These are phyloP conservation scores for Citrullus colocynthis DNA, from an alignment of 306 rosid species.

Conservation along the genomic window DNA sequence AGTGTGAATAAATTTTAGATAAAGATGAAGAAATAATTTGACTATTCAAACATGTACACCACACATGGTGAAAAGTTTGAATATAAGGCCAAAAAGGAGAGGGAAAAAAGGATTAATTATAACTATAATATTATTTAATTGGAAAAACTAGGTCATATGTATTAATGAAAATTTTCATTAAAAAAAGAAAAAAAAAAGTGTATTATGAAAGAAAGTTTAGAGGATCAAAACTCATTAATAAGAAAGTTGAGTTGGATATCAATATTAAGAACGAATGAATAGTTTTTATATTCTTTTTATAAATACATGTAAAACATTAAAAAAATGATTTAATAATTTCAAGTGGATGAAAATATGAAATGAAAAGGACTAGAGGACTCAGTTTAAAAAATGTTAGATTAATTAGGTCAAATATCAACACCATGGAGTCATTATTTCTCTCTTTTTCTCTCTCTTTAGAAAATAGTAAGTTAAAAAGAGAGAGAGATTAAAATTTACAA, in stretches of 20 bases:
- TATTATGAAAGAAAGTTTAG: neutral
- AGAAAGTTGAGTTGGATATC: neutral
- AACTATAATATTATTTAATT: neutral
- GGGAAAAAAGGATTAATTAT: neutral
- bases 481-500: neutral
- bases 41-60: neutral
- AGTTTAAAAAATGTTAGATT: neutral
- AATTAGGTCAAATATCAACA: neutral
- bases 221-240: neutral
- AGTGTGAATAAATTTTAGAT: neutral
- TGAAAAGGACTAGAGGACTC: neutral
- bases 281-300: neutral
- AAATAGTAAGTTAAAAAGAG: neutral
- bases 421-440: neutral
- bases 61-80: neutral
- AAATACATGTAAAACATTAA: too few species aligned
- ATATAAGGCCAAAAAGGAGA: neutral
- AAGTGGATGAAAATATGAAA: neutral
- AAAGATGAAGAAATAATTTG: neutral
- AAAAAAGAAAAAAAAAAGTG: neutral
- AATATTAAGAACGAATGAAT: neutral
- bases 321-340: too few species aligned
- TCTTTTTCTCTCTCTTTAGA: neutral
- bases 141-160: neutral
- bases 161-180: too few species aligned